Conservation (phyloP, 805 yeast species). For the Wickerhamiella parazyma region DNA sequence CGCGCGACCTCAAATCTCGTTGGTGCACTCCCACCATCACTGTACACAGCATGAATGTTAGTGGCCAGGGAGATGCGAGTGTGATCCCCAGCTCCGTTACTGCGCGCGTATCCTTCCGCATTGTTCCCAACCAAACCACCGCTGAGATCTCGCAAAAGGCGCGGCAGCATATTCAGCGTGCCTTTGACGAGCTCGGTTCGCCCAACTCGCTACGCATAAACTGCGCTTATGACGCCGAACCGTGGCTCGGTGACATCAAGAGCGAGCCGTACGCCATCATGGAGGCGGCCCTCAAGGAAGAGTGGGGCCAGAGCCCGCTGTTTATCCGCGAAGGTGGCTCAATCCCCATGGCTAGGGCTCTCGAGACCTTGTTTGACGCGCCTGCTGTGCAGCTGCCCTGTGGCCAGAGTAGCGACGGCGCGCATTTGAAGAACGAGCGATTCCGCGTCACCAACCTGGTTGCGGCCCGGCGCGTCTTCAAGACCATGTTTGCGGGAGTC, state of each 20-base stretch:
- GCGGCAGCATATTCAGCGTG: conserved; percentile 31
- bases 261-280: conserved; percentile 62
- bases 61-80: conserved; percentile 83
- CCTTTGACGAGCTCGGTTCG: conserved; percentile 40
- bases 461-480: conserved; percentile 49
- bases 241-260: conserved; percentile 85
- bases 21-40: conserved; percentile 91
- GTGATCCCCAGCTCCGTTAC: conserved; percentile 75
- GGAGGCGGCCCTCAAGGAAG: conserved; percentile 43
- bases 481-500: conserved; percentile 12
- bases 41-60: conserved; percentile 66
- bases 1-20: conserved; percentile 47
- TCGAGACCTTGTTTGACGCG: conserved; percentile 71
- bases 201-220: conserved; percentile 48
- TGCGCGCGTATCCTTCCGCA: conserved; percentile 66
- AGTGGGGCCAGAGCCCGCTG: conserved; percentile 74
- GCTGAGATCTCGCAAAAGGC: conserved; percentile 41
- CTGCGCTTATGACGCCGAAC: conserved; percentile 77
- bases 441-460: conserved; percentile 64
- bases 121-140: conserved; percentile 79
- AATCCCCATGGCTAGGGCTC: conserved; percentile 73
- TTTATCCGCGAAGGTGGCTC: conserved; percentile 95
- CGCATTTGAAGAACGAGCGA: conserved; percentile 82
- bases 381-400: conserved; percentile 94
- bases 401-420: conserved; percentile 90